Evolutionary conservation across 75 land plant genomes (phyloP), one percentile per base, ranked within the genome.

Genomic region (Pseudotsuga menziesii): DNA sequence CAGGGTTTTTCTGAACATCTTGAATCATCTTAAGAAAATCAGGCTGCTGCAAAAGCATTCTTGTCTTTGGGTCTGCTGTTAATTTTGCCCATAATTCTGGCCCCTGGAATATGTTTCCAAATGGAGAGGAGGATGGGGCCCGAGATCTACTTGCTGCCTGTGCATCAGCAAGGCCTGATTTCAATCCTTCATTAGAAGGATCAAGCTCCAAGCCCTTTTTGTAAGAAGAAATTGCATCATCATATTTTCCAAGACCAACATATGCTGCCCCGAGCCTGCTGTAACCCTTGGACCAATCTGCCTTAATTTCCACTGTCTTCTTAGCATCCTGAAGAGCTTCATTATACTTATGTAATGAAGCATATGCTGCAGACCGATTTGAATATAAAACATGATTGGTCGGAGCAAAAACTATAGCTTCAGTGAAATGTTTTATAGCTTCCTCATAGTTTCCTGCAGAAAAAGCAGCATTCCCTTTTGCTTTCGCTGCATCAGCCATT

Each of bases 401-500:
- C 15, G 98, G 94, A 27, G 98, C 81, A 14, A 97, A 85, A 14
- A 27, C 81, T 52, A 97, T 92, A 15, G 99, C 99, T 2, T 94
- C 93, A 15, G 93, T 73, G 83, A 97, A 97, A 83, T 90, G 87
- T 23, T 80, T 39, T 56, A 92, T 76, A 25, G 99, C 99, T 22
- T 88, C 90, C 32, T 84, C 81, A 83, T 77, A 97, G 22, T 86
- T 82, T 11, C 98, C 98, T 48, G 98, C 73, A 14, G 98, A 80
- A 84, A 97, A 97, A 56, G 99, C 99, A 5, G 95, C 92, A 87
- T 97, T 97, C 58, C 99, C 99, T 67, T 91, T 90, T 57, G 95
- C 90, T 75, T 97, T 97, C 41, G 98, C 98, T 75, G 94, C 98
- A 62, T 94, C 99, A 17, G 99, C 99, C 98, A 94, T 96, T 52